phyloP scores from a whole-genome alignment of 441 rosid genomes.

The Arabidopsis lyrata region DNA sequence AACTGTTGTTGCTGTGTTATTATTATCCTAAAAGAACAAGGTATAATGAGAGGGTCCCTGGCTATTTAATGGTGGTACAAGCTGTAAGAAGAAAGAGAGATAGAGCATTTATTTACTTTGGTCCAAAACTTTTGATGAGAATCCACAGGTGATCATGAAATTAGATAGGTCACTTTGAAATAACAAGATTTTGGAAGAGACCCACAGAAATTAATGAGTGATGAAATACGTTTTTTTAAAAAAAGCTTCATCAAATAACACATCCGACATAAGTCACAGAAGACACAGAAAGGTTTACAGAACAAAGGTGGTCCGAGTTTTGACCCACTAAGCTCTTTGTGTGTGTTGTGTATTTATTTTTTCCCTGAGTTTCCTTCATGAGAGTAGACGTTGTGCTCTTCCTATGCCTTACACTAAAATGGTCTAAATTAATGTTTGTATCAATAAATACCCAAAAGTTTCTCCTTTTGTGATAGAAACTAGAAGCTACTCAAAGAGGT shows the following conservation, averaged over 20 bases:
- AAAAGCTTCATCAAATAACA: constrained; percentile 31
- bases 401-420: constrained; percentile 38
- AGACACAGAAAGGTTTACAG: constrained; percentile 40
- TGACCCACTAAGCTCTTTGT: constrained; percentile 41
- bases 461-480: constrained; percentile 16
- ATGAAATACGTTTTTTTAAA: background rate
- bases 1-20: constrained; percentile 35
- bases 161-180: constrained; percentile 35
- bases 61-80: constrained; percentile 42
- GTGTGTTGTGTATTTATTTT: constrained; percentile 38
- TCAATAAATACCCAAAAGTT: constrained; percentile 32
- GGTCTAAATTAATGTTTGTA: constrained; percentile 38
- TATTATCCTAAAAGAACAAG: constrained; percentile 41
- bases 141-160: constrained; percentile 38
- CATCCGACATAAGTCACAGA: constrained; percentile 43
- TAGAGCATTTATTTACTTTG: constrained; percentile 35
- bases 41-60: constrained; percentile 42
- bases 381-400: constrained; percentile 39
- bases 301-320: constrained; percentile 48
- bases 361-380: constrained; percentile 30
- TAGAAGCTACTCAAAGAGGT: constrained; percentile 28
- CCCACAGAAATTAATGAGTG: constrained; percentile 34
- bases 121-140: constrained; percentile 32
- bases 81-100: constrained; percentile 41
- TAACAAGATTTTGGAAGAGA: constrained; percentile 38